phyloP scores from a whole-genome alignment of 371 early-diverging fungal genomes.

The Mucor circinelloides region DNA sequence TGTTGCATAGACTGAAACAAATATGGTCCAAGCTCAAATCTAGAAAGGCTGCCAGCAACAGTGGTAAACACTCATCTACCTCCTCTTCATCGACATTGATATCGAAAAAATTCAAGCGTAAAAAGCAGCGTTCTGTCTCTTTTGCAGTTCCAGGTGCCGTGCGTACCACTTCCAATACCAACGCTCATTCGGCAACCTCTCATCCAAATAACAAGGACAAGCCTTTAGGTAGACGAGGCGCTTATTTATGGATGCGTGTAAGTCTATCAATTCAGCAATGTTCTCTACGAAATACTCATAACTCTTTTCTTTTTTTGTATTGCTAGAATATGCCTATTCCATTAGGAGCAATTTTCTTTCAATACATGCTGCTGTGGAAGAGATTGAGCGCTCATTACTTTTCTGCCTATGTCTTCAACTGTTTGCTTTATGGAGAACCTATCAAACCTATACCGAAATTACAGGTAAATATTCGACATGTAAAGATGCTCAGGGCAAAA shows the following conservation, averaged over 20 bases:
- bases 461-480: slow-evolving; percentile 34
- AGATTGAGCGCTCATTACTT: slow-evolving; percentile 63
- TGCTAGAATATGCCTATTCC: slow-evolving; percentile 60
- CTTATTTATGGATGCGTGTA: slow-evolving; percentile 46
- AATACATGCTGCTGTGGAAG: slow-evolving; percentile 64
- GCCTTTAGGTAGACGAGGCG: not conserved
- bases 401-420: slow-evolving; percentile 56
- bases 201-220: not conserved
- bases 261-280: not conserved
- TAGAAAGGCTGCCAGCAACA: not conserved
- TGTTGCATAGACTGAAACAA: slow-evolving; percentile 15
- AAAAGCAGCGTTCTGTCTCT: slow-evolving; percentile 5
- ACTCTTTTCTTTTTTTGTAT: not conserved
- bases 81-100: not conserved
- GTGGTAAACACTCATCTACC: not conserved
- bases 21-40: not conserved
- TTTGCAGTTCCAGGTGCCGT: not conserved
- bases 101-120: not conserved
- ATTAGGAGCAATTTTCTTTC: slow-evolving; percentile 62
- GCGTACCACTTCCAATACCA: not conserved
- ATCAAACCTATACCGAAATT: slow-evolving; percentile 63
- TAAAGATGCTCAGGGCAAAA: not conserved
- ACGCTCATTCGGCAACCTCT: not conserved
- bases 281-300: not conserved
- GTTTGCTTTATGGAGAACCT: slow-evolving; percentile 62